Evolutionary conservation across 495 filamentous ascomycete species (phyloP), one percentile per base, ranked within the genome.

Genomic region (Pseudotulostoma volvatum): DNA sequence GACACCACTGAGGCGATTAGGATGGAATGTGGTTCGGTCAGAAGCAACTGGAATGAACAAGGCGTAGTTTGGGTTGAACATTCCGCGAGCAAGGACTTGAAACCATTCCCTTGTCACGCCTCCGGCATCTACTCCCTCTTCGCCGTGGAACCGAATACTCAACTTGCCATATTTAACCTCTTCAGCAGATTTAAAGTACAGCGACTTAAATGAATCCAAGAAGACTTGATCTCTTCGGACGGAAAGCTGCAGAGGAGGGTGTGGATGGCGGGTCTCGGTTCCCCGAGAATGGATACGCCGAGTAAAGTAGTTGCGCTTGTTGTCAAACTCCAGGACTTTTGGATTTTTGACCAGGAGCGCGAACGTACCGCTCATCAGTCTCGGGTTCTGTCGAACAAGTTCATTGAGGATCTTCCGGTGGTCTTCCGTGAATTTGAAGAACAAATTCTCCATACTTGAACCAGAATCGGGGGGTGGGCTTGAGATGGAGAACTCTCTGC

Each of bases 31-130:
- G 2, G 90, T 99, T 23, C 88, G 77, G 52, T 99, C 90, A n/a
- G 90, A 86, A 16, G 92, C 90, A 21, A 99, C 90, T 2, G 90
- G 92, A 38, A 81, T 82, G 61, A 93, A 99, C 18, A 99, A 68
- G 34, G 85, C 90, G 53, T 96, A 99, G 57, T 93, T 87, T 36
- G 92, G 81, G 61, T 99, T 92, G 59, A 99, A 99, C 92, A 99
- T 99, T 52, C 95, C 92, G 37, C 87, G 70, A 9, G 90, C 77
- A 47, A 99, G 81, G 31, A 94, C 92, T 55, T 93, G 87, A 70
- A 99, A 99, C 90, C 90, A 99, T 68, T 99, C 90, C 55, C 90
- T 76, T 37, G 90, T 95, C 33, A 99, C 90, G 61, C 90, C 90
- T 42, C 90, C 90, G 21, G 90, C 90, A 63, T 99, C 90, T 37